These are phyloP conservation scores for Adansonia madagascariensis DNA, from an alignment of 441 rosid genomes.

Conservation along the genomic window DNA sequence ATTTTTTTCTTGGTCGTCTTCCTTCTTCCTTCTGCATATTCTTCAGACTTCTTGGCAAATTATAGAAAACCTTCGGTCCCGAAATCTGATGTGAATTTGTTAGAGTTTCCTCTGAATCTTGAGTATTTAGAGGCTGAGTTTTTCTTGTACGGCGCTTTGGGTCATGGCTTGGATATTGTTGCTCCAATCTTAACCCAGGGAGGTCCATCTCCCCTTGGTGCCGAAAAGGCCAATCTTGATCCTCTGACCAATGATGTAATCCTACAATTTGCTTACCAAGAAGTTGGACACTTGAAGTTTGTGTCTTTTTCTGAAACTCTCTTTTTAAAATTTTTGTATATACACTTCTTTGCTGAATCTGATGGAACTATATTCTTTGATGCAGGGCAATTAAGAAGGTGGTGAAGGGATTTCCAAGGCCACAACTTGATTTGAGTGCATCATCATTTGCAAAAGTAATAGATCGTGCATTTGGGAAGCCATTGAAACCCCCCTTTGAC, in stretches of 20 bases:
- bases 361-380: not conserved
- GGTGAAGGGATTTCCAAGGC: constrained; percentile 83
- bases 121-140: constrained; percentile 91
- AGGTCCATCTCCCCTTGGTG: constrained; percentile 78
- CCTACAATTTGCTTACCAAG: constrained; percentile 83
- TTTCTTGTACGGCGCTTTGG: constrained; percentile 72
- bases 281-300: constrained; percentile 89
- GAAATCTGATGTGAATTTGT: constrained; percentile 50
- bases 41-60: not conserved
- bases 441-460: constrained; percentile 58
- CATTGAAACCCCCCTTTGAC: constrained; percentile 68
- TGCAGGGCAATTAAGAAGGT: constrained; percentile 67
- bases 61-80: constrained; percentile 30
- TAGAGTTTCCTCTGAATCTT: constrained; percentile 80
- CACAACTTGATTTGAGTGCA: constrained; percentile 67
- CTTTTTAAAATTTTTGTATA: not conserved
- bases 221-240: constrained; percentile 61
- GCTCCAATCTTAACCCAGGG: constrained; percentile 72
- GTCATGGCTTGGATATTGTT: constrained; percentile 67
- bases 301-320: not conserved
- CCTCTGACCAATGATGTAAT: constrained; percentile 63
- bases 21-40: constrained; percentile 29
- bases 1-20: constrained; percentile 29
- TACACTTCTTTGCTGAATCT: not conserved
- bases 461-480: constrained; percentile 58